A percentile compares a stretch with the other conserved stretches of the same genome.
Conservation (phyloP, 2,329 filamentous ascomycete genomes). For the Trichoderma polysporum region DNA sequence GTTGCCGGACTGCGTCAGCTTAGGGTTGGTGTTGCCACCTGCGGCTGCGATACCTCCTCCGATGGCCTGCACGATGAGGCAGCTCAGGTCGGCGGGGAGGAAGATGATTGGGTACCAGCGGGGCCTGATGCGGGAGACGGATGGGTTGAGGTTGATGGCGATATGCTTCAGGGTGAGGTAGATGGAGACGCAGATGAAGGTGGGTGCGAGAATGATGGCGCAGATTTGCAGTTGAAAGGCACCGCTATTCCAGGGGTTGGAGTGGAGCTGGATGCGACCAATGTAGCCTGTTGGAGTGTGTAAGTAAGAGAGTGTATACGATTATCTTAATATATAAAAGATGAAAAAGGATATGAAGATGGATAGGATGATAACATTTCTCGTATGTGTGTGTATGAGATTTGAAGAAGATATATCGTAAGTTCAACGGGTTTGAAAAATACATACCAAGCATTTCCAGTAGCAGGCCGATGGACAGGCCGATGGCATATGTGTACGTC, state of each 20-base stretch:
- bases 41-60: slow-evolving; percentile 57
- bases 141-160: slow-evolving; percentile 48
- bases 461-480: slow-evolving; percentile 49
- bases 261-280: slow-evolving; percentile 49
- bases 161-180: slow-evolving; percentile 65
- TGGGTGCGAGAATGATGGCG: slow-evolving; percentile 59
- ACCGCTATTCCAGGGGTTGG: slow-evolving; percentile 54
- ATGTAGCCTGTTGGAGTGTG: slow-evolving; percentile 46
- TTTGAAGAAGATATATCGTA: background rate
- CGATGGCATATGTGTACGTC: slow-evolving; percentile 55
- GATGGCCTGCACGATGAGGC: slow-evolving; percentile 58
- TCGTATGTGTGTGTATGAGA: background rate
- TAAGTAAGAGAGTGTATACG: background rate
- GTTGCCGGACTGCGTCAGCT: slow-evolving; percentile 48
- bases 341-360: background rate
- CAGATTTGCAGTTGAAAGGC: slow-evolving; percentile 61
- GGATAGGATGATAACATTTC: background rate
- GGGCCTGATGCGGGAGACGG: slow-evolving; percentile 52
- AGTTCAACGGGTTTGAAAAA: background rate
- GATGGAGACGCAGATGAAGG: slow-evolving; percentile 61
- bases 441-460: slow-evolving; percentile 51
- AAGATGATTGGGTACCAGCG: slow-evolving; percentile 57
- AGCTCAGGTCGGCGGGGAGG: slow-evolving; percentile 59
- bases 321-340: background rate
- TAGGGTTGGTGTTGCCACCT: slow-evolving; percentile 40